Base-by-base conservation (phyloP, 2,329 filamentous ascomycete genomes). In the Monilinia fructicola region DNA sequence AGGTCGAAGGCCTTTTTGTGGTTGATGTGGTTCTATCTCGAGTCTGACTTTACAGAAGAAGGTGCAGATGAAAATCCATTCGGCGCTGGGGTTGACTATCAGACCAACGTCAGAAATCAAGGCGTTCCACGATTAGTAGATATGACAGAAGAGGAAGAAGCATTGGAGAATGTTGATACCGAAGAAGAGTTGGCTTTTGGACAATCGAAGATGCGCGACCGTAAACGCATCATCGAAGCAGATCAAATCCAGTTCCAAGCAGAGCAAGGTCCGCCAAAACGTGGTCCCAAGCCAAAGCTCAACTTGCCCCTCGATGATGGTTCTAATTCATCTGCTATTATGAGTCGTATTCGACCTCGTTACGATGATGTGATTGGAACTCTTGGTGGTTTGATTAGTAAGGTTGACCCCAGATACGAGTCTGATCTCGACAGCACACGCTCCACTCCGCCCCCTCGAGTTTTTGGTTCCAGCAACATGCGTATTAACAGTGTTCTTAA, bases 21-120 rank as follows among this genome's bases (percentile, higher is more conserved):
- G 95, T 82, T 99, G 70, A 96, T 99, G 88, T 99, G 95, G 95
- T 97, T 95, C 82, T 98, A 99, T 76, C 84, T 99, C 23, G 95
- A 99, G 77, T 97, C 93, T 38, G 92, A 97, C 76, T 98, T 97
- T 72, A 91, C 91, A 0, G 87, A 90, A 72, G 91, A 97, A 74
- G 92, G 91, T 66, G 94, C 92, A 54, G 84, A 92, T 58, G 89
- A 91, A 72, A 99, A 99, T 74, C 95, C 95, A 0, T 99, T 97
- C 73, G 95, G 95, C 0, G 77, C 82, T 14, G 88, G 87, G 16
- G 85, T 90, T 2, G 87, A 89, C 74, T 90, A 90, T 69, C 84
- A 82, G 11, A 79, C 85, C 0, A 84, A 86, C 68, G 85, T 89
- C 1, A 85, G 86, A 53, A 90, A 89, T 69, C 87, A 90, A 74